Evolutionary conservation across 345 rosid species (phyloP).

Genomic region (Lumnitzera littorea): DNA sequence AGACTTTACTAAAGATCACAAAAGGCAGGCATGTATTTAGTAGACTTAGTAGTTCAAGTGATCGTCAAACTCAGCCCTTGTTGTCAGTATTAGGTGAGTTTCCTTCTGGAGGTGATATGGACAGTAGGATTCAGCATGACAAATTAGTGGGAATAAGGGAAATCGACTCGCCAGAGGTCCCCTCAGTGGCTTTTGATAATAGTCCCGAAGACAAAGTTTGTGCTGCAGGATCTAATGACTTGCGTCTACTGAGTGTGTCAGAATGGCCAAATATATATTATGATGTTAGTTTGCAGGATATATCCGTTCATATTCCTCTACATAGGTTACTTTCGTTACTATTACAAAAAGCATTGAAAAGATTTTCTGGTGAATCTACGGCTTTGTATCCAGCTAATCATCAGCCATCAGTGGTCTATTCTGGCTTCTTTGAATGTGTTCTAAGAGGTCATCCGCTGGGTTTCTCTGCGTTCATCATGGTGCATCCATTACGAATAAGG

Average conservation of each 20-base stretch:
- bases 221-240: constrained; percentile 23
- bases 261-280: constrained; percentile 66
- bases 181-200: constrained; percentile 26
- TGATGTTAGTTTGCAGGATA: constrained; percentile 74
- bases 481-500: constrained; percentile 82
- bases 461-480: constrained; percentile 82
- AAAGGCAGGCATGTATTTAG: constrained; percentile 48
- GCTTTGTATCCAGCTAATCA: constrained; percentile 18
- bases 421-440: constrained; percentile 59
- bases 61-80: constrained; percentile 26
- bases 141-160: constrained; percentile 20
- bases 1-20: constrained; percentile 40
- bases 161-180: constrained; percentile 15
- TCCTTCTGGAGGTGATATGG: constrained; percentile 24
- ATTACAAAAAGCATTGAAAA: constrained; percentile 58
- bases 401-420: constrained; percentile 19
- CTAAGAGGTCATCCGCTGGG: constrained; percentile 67
- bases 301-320: constrained; percentile 78
- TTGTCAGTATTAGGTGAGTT: constrained; percentile 21
- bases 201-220: constrained; percentile 27
- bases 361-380: constrained; percentile 54
- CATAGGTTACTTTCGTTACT: constrained; percentile 77
- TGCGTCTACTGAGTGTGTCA: constrained; percentile 38
- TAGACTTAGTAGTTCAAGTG: constrained; percentile 44
- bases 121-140: constrained; percentile 23